Conservation (phyloP, 371 early-diverging fungal species). For the Fennellomyces sp. region DNA sequence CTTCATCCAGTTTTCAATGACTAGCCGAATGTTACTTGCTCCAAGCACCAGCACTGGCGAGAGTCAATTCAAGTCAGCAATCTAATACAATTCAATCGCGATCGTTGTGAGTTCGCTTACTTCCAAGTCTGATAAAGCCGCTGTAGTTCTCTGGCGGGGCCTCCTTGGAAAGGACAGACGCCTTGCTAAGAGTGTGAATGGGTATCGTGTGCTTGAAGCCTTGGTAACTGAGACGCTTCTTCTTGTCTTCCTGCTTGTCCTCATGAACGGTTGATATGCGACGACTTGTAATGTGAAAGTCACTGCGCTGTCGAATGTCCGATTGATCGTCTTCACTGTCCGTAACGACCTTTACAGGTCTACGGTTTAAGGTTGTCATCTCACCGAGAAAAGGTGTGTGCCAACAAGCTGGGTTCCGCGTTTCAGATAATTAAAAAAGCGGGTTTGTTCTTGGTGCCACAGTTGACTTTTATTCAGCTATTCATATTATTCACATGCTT, state of each 20-base stretch:
- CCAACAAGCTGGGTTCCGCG: too few relatives aligned
- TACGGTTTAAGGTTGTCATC: constrained; percentile 5
- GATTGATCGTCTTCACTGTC: constrained; percentile 56
- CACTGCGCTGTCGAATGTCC: constrained; percentile 37
- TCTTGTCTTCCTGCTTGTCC: constrained; percentile 36
- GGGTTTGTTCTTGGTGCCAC: too few relatives aligned
- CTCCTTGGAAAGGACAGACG: constrained; percentile 74
- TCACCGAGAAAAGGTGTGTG: too few relatives aligned
- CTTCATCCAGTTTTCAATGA: constrained; percentile 88
- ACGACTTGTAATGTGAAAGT: constrained; percentile 41
- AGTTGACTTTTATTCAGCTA: too few relatives aligned
- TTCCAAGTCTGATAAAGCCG: constrained; percentile 68
- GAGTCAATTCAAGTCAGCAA: background rate
- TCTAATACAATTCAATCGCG: background rate
- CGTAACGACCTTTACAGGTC: constrained; percentile 47
- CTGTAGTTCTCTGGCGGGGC: constrained; percentile 79
- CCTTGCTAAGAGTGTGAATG: constrained; percentile 61
- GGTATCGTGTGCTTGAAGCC: constrained; percentile 63
- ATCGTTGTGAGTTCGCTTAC: constrained; percentile 41
- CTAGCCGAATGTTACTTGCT: constrained; percentile 81
- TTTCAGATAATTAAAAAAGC: too few relatives aligned
- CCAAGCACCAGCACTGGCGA: constrained; percentile 75
- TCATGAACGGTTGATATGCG: constrained; percentile 28
- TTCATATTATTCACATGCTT: constrained; percentile 6
- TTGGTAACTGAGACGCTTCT: constrained; percentile 22